A percentile compares a stretch with the other conserved stretches of the same genome.
Evolutionary conservation across 192 early-diverging fungal species (phyloP).

Genomic region (Powellomyces hirtus): DNA sequence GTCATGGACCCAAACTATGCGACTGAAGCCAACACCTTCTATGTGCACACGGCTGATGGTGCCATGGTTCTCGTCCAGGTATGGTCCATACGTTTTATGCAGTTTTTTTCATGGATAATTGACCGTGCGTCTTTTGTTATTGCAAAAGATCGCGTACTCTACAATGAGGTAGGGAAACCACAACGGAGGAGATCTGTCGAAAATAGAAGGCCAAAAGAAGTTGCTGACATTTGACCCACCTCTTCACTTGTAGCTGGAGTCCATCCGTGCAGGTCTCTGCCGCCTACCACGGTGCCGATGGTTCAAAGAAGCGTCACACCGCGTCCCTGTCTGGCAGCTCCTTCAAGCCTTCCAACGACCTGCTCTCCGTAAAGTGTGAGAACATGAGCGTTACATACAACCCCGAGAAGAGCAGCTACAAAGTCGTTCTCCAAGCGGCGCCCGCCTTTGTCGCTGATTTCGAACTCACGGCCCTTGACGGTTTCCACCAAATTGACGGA

Average conservation of each 20-base stretch:
- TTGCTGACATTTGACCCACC: not conserved
- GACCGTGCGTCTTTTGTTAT: no score
- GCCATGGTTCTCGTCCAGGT: constrained; percentile 84
- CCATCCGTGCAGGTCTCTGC: constrained; percentile 39
- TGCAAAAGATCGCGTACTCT: constrained; percentile 71
- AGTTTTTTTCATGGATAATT: not conserved
- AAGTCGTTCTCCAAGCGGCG: constrained; percentile 46
- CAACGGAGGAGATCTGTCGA: no score
- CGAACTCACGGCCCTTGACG: constrained; percentile 64
- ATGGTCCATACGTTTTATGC: not conserved
- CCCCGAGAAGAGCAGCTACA: constrained; percentile 40
- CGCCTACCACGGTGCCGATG: constrained; percentile 69
- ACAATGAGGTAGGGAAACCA: constrained; percentile 64
- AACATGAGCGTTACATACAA: constrained; percentile 61
- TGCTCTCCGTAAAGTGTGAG: constrained; percentile 73
- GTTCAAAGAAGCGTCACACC: constrained; percentile 60
- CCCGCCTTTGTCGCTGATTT: constrained; percentile 65
- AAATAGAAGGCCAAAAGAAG: no score
- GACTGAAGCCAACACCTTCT: constrained; percentile 89
- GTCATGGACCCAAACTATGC: constrained; percentile 42
- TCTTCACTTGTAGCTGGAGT: constrained; percentile 10
- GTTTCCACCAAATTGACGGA: constrained; percentile 79
- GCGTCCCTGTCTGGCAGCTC: constrained; percentile 62
- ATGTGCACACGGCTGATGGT: constrained; percentile 72
- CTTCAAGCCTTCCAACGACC: constrained; percentile 70